Conservation (phyloP, 768 basidiomycete genomes). For the Cubamyces sp. region DNA sequence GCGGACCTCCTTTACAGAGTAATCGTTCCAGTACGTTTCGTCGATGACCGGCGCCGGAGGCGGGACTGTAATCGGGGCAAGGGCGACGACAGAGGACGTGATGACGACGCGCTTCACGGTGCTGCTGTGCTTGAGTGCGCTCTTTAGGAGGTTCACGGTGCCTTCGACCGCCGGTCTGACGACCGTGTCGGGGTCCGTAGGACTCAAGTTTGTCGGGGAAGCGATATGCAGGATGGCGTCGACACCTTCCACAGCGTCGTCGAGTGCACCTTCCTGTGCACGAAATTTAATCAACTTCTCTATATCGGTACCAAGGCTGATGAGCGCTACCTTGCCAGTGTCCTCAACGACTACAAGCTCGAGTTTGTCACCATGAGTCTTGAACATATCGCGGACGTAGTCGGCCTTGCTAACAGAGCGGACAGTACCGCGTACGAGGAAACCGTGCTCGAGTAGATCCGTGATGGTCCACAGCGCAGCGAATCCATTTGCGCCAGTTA, state of each 20-base stretch:
- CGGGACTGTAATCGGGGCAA: slow-evolving; percentile 27
- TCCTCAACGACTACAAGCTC: slow-evolving; percentile 51
- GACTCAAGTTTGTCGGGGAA: slow-evolving; percentile 37
- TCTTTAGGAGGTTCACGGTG: slow-evolving; percentile 63
- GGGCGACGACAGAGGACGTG: slow-evolving; percentile 65
- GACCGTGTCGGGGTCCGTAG: slow-evolving; percentile 44
- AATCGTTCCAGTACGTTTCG: slow-evolving; percentile 64
- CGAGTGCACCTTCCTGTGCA: slow-evolving; percentile 40
- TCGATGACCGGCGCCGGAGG: slow-evolving; percentile 35
- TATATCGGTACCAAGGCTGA: not conserved
- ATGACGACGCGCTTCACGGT: slow-evolving; percentile 68
- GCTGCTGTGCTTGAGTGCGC: slow-evolving; percentile 51
- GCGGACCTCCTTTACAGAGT: slow-evolving; percentile 51
- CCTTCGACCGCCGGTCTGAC: slow-evolving; percentile 75
- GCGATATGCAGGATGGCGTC: slow-evolving; percentile 46
- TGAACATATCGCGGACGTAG: slow-evolving; percentile 44
- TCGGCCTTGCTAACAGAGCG: slow-evolving; percentile 47
- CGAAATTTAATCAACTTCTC: not conserved
- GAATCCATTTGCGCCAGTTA: slow-evolving; percentile 35
- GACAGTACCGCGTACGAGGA: slow-evolving; percentile 47
- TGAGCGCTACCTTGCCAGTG: slow-evolving; percentile 41
- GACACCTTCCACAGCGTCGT: slow-evolving; percentile 51
- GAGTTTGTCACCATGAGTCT: slow-evolving; percentile 40
- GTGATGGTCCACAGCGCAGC: slow-evolving; percentile 38
- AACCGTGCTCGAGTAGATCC: slow-evolving; percentile 43